Evolutionary conservation across 495 filamentous ascomycete genomes (phyloP).

Genomic region (Penicillium paxilli): DNA sequence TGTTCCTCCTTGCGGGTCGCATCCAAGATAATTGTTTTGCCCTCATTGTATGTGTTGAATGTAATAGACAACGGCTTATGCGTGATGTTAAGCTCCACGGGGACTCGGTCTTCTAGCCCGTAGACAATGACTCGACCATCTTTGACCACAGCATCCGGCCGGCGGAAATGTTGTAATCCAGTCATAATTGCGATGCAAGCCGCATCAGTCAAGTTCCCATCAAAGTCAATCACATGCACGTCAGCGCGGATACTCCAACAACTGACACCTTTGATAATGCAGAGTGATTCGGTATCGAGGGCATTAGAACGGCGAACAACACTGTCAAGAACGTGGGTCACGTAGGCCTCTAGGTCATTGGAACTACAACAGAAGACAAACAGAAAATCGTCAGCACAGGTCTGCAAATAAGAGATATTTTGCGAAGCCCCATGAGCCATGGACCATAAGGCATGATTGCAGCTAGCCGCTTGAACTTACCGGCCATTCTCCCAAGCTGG

Average conservation of each 20-base stretch:
- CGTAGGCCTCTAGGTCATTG: slow-evolving; percentile 76
- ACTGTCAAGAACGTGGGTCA: slow-evolving; percentile 87
- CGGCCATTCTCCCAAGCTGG: slow-evolving; percentile 86
- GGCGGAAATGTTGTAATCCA: slow-evolving; percentile 83
- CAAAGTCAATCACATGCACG: slow-evolving; percentile 84
- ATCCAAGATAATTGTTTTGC: slow-evolving; percentile 69
- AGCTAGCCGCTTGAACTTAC: no score
- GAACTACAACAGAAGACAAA: slow-evolving; percentile 42
- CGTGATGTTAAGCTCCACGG: slow-evolving; percentile 82
- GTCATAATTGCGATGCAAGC: slow-evolving; percentile 84
- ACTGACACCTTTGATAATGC: slow-evolving; percentile 84
- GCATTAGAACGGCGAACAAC: slow-evolving; percentile 88
- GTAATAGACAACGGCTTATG: slow-evolving; percentile 88
- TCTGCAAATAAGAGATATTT: not conserved
- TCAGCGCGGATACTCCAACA: slow-evolving; percentile 89
- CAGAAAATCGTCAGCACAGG: not conserved
- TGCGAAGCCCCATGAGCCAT: not conserved
- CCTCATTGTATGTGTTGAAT: slow-evolving; percentile 76
- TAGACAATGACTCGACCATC: slow-evolving; percentile 82
- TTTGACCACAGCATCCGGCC: slow-evolving; percentile 81
- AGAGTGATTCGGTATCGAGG: slow-evolving; percentile 92
- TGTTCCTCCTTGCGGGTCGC: slow-evolving; percentile 83
- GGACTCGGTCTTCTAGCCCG: slow-evolving; percentile 79
- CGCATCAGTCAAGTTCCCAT: slow-evolving; percentile 84
- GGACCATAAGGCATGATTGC: no score